Conservation (phyloP, 768 basidiomycete species). For the Lactifluus piperatus region DNA sequence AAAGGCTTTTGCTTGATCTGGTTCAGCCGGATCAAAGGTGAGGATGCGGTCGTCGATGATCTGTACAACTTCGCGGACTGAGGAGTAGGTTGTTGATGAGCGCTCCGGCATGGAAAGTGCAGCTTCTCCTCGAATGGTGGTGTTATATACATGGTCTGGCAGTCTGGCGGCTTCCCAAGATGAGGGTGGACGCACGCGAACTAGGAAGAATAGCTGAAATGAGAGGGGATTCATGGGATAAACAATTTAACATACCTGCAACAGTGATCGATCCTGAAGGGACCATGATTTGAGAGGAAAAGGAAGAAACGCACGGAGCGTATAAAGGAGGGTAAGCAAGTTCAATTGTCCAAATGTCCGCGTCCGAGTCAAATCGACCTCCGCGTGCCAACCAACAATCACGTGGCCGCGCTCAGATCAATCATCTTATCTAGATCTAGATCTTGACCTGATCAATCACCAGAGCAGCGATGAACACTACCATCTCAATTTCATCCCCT, state of each 20-base stretch:
- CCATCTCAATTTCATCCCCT: conserved; percentile 51
- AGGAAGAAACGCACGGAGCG: background rate
- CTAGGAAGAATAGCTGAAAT: conserved; percentile 39
- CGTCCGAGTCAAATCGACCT: too few species aligned
- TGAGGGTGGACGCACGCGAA: conserved; percentile 86
- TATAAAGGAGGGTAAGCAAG: background rate
- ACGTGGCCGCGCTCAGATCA: conserved; percentile 20
- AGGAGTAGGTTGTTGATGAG: conserved; percentile 41
- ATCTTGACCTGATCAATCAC: too few species aligned
- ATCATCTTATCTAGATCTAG: conserved; percentile 12
- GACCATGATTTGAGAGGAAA: conserved; percentile 29
- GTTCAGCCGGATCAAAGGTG: conserved; percentile 93
- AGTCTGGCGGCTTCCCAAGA: conserved; percentile 78
- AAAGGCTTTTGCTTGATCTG: conserved; percentile 70
- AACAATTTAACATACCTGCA: conserved; percentile 44
- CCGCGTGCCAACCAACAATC: conserved; percentile 17
- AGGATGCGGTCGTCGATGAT: conserved; percentile 91
- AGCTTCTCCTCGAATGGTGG: conserved; percentile 74
- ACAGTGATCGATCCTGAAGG: conserved; percentile 84
- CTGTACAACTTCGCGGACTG: conserved; percentile 71
- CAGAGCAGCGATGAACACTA: conserved; percentile 22
- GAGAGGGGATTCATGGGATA: background rate
- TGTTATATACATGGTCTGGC: conserved; percentile 65
- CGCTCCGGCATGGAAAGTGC: conserved; percentile 61
- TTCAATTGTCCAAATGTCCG: background rate